Evolutionary conservation across 805 yeast species (phyloP).

Genomic region (Limtongia smithiae): DNA sequence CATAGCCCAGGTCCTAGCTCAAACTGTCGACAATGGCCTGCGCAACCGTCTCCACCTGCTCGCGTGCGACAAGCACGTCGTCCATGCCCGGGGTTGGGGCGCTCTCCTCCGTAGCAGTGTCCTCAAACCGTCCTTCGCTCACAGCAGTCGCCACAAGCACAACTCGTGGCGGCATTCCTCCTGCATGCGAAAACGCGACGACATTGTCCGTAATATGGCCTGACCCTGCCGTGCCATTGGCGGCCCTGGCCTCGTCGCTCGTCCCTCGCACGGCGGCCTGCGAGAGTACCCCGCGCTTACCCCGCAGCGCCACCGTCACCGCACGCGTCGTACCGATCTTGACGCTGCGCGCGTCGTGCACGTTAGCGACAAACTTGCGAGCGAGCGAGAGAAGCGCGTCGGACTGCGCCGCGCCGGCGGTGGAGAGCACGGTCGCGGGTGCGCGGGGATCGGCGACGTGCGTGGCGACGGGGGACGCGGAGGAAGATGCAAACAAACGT

Average conservation of each 20-base stretch:
- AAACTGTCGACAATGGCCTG: constrained; percentile 4
- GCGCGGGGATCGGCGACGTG: constrained; percentile 28
- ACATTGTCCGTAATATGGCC: constrained; percentile 13
- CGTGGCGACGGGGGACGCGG: neutral
- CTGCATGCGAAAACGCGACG: too few species aligned
- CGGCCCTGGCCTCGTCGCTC: neutral
- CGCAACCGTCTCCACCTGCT: constrained; percentile 17
- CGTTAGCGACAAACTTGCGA: constrained; percentile 17
- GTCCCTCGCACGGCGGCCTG: constrained; percentile 19
- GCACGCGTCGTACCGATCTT: constrained; percentile 24
- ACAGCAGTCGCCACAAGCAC: neutral
- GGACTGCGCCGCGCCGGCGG: constrained; percentile 8
- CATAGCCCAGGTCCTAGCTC: too few species aligned
- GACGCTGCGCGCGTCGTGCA: constrained; percentile 22
- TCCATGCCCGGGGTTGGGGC: constrained; percentile 1
- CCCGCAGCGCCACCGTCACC: constrained; percentile 17
- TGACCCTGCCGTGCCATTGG: neutral
- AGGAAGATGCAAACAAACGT: constrained; percentile 1
- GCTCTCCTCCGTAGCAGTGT: neutral
- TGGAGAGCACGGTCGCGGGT: constrained; percentile 16
- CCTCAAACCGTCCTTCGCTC: neutral
- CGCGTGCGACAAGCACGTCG: constrained; percentile 9
- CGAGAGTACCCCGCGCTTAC: constrained; percentile 10
- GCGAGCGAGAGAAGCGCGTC: constrained; percentile 9
- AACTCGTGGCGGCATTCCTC: too few species aligned